phyloP scores from a whole-genome alignment of 306 rosid genomes.

The Medicago arabica region DNA sequence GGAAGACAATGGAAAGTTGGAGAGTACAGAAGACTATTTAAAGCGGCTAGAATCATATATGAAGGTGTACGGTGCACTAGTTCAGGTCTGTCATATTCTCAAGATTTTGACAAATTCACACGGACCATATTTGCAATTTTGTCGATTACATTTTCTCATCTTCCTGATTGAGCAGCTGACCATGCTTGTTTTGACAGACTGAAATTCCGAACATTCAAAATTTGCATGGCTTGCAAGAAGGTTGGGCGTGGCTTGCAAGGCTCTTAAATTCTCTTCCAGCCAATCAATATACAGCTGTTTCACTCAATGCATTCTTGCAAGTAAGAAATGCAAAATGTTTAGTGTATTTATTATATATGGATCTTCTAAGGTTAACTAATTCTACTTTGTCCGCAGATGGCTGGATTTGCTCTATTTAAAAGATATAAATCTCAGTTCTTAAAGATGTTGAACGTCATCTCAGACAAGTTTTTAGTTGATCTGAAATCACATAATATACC shows the following conservation, averaged over 20 bases:
- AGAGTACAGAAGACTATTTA: slow-evolving; percentile 68
- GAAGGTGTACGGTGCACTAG: slow-evolving; percentile 78
- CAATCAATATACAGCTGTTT: slow-evolving; percentile 70
- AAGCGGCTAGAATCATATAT: slow-evolving; percentile 70
- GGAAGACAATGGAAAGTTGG: slow-evolving; percentile 68
- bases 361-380: slow-evolving; percentile 18
- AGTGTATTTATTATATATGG: not conserved
- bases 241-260: slow-evolving; percentile 97
- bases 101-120: slow-evolving; percentile 21
- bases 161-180: slow-evolving; percentile 19
- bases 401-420: slow-evolving; percentile 71
- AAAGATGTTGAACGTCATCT: slow-evolving; percentile 64
- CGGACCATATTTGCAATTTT: slow-evolving; percentile 19
- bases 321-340: slow-evolving; percentile 55
- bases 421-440: slow-evolving; percentile 77
- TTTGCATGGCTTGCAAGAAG: slow-evolving; percentile 77
- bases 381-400: slow-evolving; percentile 52
- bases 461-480: slow-evolving; percentile 61
- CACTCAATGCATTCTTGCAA: slow-evolving; percentile 74
- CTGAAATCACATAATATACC: slow-evolving; percentile 51
- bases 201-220: slow-evolving; percentile 62
- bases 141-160: not conserved
- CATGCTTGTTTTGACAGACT: slow-evolving; percentile 60
- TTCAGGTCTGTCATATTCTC: slow-evolving; percentile 70
- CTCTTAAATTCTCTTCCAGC: slow-evolving; percentile 78